These are phyloP conservation scores for Eremochloa ophiuroides DNA, from an alignment of 176 grass and related monocot genomes.

Conservation along the genomic window DNA sequence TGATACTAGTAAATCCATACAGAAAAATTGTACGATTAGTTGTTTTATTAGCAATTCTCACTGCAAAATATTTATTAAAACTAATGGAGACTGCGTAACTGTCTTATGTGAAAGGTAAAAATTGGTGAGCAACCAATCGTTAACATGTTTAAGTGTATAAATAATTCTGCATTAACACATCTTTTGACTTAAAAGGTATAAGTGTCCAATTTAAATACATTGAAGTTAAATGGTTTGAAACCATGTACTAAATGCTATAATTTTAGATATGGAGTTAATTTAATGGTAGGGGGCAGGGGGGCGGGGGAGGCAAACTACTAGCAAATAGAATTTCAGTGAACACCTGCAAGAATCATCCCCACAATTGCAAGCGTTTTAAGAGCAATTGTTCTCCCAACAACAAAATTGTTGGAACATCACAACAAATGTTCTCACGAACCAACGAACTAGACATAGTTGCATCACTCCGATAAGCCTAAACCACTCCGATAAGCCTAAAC, in stretches of 20 bases:
- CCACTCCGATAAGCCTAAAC: slow-evolving; percentile 1
- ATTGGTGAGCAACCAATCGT: neutral
- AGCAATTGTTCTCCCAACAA: neutral
- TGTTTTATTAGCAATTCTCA: neutral
- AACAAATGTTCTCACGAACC: neutral
- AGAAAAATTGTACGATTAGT: neutral
- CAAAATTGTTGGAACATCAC: neutral
- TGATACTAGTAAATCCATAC: neutral
- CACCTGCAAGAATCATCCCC: neutral
- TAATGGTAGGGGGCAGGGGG: neutral
- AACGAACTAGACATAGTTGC: neutral
- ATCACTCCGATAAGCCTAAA: too few relatives aligned
- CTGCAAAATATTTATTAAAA: neutral
- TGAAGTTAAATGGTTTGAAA: neutral
- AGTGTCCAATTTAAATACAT: neutral
- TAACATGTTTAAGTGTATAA: neutral
- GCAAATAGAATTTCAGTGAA: neutral
- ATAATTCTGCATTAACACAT: neutral
- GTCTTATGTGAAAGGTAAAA: neutral
- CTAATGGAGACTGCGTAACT: neutral
- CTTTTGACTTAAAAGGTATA: neutral
- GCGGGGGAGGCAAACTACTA: neutral
- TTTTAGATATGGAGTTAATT: neutral
- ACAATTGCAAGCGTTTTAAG: neutral
- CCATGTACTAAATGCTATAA: neutral